Conservation (phyloP, 2,329 filamentous ascomycete genomes). For the Pleurostoma richardsiae region DNA sequence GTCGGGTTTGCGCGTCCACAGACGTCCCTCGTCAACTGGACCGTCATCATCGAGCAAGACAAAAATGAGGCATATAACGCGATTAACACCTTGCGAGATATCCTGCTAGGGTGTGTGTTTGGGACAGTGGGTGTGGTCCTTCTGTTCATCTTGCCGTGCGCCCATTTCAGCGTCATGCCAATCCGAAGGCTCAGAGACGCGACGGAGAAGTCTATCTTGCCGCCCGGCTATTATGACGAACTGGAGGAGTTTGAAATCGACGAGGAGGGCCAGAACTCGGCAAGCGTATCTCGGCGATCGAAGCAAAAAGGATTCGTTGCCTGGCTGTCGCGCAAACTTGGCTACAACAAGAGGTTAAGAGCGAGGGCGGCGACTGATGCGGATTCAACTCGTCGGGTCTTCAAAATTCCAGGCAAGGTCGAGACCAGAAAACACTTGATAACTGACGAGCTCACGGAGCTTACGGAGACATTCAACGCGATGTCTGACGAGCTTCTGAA, state of each 20-base stretch:
- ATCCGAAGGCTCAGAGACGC: slow-evolving; percentile 72
- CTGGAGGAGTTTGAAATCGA: slow-evolving; percentile 36
- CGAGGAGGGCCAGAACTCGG: slow-evolving; percentile 37
- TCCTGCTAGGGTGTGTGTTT: slow-evolving; percentile 81
- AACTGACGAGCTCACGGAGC: slow-evolving; percentile 79
- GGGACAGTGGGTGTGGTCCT: slow-evolving; percentile 71
- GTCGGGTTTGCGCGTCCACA: slow-evolving; percentile 74
- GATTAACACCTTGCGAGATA: slow-evolving; percentile 69
- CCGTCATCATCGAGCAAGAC: slow-evolving; percentile 73
- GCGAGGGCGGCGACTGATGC: slow-evolving; percentile 19
- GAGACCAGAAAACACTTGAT: slow-evolving; percentile 69
- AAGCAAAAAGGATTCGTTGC: slow-evolving; percentile 34
- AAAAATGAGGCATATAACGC: slow-evolving; percentile 70
- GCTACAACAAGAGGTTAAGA: slow-evolving; percentile 19
- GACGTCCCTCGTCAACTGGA: slow-evolving; percentile 71
- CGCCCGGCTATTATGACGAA: slow-evolving; percentile 53
- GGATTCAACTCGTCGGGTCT: slow-evolving; percentile 48
- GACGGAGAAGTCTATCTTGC: slow-evolving; percentile 67
- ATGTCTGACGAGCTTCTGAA: slow-evolving; percentile 88
- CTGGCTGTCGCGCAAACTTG: slow-evolving; percentile 23
- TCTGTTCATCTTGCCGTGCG: slow-evolving; percentile 69
- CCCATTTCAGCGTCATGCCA: slow-evolving; percentile 75
- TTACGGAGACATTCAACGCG: slow-evolving; percentile 82
- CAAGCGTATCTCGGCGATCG: slow-evolving; percentile 35
- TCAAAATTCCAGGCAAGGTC: slow-evolving; percentile 83